Evolutionary conservation across 257 asterid genomes (phyloP).

Genomic region (Solanum sitiens): DNA sequence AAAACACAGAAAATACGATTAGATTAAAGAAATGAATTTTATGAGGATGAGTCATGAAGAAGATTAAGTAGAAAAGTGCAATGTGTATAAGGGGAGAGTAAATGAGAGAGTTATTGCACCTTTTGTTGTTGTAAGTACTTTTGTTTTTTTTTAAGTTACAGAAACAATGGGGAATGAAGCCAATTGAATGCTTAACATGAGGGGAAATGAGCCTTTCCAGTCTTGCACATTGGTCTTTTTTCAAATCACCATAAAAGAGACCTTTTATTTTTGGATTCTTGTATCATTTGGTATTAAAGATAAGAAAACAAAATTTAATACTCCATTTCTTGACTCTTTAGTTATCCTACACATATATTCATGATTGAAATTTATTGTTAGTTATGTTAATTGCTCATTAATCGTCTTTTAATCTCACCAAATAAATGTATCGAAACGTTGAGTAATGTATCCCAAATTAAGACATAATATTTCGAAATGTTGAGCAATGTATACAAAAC

Average conservation of each 20-base stretch:
- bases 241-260: neutral
- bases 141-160: slow-evolving; percentile 3
- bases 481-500: too few species aligned
- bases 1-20: neutral
- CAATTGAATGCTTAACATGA: slow-evolving; percentile 32
- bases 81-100: neutral
- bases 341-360: neutral
- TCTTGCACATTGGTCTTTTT: neutral
- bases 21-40: neutral
- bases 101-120: slow-evolving; percentile 14
- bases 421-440: neutral
- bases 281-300: neutral
- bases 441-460: too few species aligned
- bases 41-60: slow-evolving; percentile 16
- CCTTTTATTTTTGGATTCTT: neutral
- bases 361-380: neutral
- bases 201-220: slow-evolving; percentile 30
- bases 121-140: neutral
- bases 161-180: slow-evolving; percentile 4
- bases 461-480: too few species aligned
- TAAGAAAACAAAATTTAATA: neutral
- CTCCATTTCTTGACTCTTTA: neutral
- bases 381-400: neutral
- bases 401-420: neutral
- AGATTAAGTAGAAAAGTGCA: slow-evolving; percentile 1